Evolutionary conservation across 2,329 filamentous ascomycete genomes (phyloP), one percentile per base, ranked within the genome.

Genomic region (Nigrospora sphaerica): DNA sequence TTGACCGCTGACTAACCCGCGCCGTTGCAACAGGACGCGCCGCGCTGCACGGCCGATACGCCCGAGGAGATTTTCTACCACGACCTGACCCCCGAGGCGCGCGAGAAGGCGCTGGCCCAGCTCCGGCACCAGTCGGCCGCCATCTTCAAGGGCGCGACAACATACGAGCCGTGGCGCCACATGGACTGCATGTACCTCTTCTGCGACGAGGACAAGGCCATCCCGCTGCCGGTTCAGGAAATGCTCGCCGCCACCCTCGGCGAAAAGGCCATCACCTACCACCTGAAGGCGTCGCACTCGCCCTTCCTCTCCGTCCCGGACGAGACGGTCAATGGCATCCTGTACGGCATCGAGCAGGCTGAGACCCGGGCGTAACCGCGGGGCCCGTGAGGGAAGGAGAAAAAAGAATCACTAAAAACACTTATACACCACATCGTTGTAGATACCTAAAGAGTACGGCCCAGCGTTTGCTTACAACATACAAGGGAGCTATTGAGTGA

Each of bases 131-230:
- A 52, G 38, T 51, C 50, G 6, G 45, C 46, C 18, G 42, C 46
- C n/a, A 46, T 52, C 2, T 54, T 55, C 44, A 35, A 23, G 7
- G 53, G 51, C 39, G 42, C 40, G 32, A 49, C 50, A 12, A 50
- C 40, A 3, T 53, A 54, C 43, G 52, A 51, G 47, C 52, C 53
- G 14, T 55, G 53, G 53, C 43, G 49, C 34, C 46, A 53, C 9
- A 47, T 52, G 6, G 49, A 54, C 17, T 50, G 50, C 43, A 50
- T 50, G 49, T 55, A 52, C 41, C 37, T 52, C 36, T 50, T 52
- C 45, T 52, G 49, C 39, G 49, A 54, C 13, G 50, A 54, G 18
- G 53, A 55, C 45, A 42, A 46, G 28, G 53, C 53, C 4, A 44
- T 55, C 34, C 42, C 47, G 16, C 42, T 46, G 11, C 12, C 12